phyloP scores from a whole-genome alignment of 805 yeast genomes.

The Kluyveromyces siamensis region DNA sequence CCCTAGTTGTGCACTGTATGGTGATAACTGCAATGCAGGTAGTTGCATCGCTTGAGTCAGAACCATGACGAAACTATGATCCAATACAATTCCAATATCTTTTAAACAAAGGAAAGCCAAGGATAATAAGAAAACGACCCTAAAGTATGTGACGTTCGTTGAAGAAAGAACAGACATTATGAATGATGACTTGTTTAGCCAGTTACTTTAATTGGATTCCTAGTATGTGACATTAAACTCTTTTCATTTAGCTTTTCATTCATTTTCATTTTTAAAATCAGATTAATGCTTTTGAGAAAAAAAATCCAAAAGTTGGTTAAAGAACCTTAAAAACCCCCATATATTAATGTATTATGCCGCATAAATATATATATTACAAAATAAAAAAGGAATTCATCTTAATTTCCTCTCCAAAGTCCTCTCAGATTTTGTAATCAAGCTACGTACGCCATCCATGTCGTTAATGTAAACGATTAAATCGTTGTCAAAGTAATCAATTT shows the following conservation, averaged over 20 bases:
- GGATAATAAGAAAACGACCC: constrained; percentile 37
- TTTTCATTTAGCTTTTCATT: too few species aligned
- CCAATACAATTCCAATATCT: constrained; percentile 37
- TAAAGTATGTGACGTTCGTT: constrained; percentile 36
- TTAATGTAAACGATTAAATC: constrained; percentile 14
- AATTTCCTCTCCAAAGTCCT: constrained; percentile 11
- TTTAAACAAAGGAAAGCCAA: constrained; percentile 39
- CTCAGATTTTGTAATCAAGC: constrained; percentile 11
- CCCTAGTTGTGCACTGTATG: constrained; percentile 40
- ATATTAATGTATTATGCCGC: too few species aligned
- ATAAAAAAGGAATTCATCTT: not conserved
- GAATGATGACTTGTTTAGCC: not conserved
- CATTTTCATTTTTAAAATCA: too few species aligned
- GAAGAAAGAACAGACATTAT: constrained; percentile 46
- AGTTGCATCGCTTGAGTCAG: constrained; percentile 54
- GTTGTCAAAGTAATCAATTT: constrained; percentile 5
- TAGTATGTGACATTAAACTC: too few species aligned
- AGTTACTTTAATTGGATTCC: not conserved
- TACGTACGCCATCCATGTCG: constrained; percentile 10
- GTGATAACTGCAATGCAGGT: constrained; percentile 24
- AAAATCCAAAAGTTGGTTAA: too few species aligned
- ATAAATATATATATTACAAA: too few species aligned
- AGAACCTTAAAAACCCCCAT: too few species aligned
- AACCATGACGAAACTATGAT: constrained; percentile 39
- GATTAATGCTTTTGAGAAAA: too few species aligned